A percentile compares a stretch with the other conserved stretches of the same genome.
Conservation (phyloP, 306 rosid genomes). For the Calophaca sinica region DNA sequence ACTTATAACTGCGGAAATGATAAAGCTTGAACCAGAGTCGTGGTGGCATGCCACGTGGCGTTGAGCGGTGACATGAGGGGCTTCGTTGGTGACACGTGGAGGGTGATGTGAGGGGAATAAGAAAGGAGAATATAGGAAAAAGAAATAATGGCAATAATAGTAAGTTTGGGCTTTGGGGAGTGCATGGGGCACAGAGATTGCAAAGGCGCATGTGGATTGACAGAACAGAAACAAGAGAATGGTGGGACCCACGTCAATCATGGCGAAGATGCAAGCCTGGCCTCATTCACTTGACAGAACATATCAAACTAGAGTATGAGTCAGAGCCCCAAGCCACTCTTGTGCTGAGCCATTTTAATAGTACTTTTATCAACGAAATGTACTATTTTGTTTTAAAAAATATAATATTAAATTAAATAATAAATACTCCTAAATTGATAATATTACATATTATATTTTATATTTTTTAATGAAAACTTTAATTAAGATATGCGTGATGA, state of each 20-base stretch:
- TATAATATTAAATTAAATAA: no score
- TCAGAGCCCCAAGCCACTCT: conserved; percentile 4
- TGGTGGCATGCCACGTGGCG: conserved; percentile 18
- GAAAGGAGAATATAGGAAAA: conserved; percentile 21
- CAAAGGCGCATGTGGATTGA: conserved; percentile 66
- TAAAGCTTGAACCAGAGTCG: no score
- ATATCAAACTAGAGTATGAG: conserved; percentile 25
- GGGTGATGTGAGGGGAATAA: conserved; percentile 18
- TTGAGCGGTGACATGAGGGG: neutral
- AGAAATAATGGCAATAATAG: conserved; percentile 14
- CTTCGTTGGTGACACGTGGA: conserved; percentile 25
- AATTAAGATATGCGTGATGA: no score
- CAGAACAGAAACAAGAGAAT: conserved; percentile 53
- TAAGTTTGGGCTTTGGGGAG: conserved; percentile 37
- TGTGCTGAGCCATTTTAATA: neutral
- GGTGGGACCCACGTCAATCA: conserved; percentile 77
- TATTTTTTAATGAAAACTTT: no score
- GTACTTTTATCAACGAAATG: no score
- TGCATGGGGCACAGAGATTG: conserved; percentile 51
- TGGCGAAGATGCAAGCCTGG: conserved; percentile 78
- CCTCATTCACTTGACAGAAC: conserved; percentile 65
- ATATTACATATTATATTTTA: no score
- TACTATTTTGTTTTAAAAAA: no score
- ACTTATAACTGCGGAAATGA: neutral
- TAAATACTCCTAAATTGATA: no score